These are phyloP conservation scores for Blastocystis sp. DNA, from an alignment of 352 stramenopile genomes.

Conservation along the genomic window DNA sequence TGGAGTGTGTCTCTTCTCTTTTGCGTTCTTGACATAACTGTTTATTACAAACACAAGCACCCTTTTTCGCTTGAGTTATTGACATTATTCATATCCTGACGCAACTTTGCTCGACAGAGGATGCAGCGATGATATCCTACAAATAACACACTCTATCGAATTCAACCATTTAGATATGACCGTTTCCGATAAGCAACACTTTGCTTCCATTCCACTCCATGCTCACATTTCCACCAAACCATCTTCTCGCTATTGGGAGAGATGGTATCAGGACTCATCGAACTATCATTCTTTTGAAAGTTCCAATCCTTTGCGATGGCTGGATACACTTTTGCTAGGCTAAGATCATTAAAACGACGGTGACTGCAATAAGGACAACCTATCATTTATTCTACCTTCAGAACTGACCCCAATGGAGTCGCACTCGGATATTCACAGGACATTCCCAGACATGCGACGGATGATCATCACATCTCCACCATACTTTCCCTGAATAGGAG, in stretches of 20 bases:
- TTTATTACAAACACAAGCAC: neutral
- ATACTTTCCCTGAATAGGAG: constrained; percentile 50
- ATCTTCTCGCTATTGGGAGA: constrained; percentile 56
- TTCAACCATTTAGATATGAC: constrained; percentile 20
- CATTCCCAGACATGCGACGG: constrained; percentile 26
- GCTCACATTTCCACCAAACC: constrained; percentile 57
- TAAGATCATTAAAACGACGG: constrained; percentile 29
- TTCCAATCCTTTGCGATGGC: constrained; percentile 51
- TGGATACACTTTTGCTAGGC: constrained; percentile 21
- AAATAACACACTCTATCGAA: neutral
- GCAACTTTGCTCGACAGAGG: constrained; percentile 1
- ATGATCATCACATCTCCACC: constrained; percentile 34
- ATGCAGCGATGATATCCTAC: constrained; percentile 38
- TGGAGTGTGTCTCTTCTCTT: neutral
- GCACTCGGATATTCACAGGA: constrained; percentile 35
- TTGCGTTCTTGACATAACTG: neutral
- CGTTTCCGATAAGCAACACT: constrained; percentile 23
- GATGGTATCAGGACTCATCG: constrained; percentile 15
- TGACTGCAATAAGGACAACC: constrained; percentile 55
- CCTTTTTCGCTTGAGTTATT: neutral
- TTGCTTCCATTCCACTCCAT: constrained; percentile 50
- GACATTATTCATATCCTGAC: neutral
- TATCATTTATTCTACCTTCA: neutral
- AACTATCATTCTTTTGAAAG: constrained; percentile 24
- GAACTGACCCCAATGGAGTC: constrained; percentile 14